Percentiles rank a stretch among this genome's conserved stretches.
Conservation (phyloP, 345 rosid genomes). For the Gossypium bickii region DNA sequence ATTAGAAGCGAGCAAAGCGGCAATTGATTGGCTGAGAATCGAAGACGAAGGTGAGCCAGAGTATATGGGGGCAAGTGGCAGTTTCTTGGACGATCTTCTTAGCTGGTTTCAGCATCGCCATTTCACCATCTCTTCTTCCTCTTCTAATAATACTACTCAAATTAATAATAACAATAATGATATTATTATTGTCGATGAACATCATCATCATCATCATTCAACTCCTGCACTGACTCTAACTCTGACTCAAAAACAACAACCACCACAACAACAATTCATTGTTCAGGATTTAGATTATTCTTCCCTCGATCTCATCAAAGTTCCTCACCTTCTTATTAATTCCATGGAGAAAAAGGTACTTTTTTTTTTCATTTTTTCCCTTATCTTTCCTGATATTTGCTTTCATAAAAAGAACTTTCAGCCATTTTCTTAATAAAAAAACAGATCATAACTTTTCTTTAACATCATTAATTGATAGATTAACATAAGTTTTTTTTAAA, state of each 20-base stretch:
- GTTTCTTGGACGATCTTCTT: constrained; percentile 76
- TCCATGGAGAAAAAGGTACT: constrained; percentile 75
- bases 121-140: constrained; percentile 24
- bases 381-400: neutral
- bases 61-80: constrained; percentile 62
- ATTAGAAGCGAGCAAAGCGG: neutral
- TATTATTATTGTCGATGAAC: neutral
- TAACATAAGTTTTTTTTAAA: neutral
- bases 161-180: neutral
- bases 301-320: constrained; percentile 39
- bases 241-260: neutral
- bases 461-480: neutral
- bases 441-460: neutral
- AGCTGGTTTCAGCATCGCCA: constrained; percentile 79
- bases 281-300: constrained; percentile 54
- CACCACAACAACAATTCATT: neutral
- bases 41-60: neutral
- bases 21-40: constrained; percentile 2
- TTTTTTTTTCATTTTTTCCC: too few relatives aligned
- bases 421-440: neutral
- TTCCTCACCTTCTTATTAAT: constrained; percentile 42
- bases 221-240: neutral
- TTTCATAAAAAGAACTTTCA: neutral
- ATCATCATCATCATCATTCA: constrained; percentile 13
- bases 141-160: neutral